Base-by-base conservation (phyloP, 371 early-diverging fungal genomes). In the Actinomortierella ambigua region DNA sequence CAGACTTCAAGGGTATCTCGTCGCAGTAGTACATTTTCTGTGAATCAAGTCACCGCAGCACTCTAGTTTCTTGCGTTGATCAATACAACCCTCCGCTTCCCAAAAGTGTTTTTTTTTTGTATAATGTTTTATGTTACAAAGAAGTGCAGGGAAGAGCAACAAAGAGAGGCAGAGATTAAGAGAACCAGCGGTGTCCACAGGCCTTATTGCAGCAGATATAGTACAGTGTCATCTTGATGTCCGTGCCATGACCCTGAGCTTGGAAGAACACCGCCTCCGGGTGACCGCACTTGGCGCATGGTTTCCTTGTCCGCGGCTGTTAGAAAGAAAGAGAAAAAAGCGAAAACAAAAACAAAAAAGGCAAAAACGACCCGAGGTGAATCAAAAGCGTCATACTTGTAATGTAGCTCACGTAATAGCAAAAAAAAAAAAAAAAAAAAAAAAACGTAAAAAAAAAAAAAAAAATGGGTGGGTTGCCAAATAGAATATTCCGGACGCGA, bases 191-290 rank as follows among this genome's bases (percentile, higher is more conserved):
- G 69, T 93, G 85, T 44, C 87, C 85, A 75, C 95, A 94, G 14
- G 70, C 78, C 44, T 71, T 81, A 67, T 88, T 90, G 57, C 88
- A 87, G 76, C 98, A 97, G n/a, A 94, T 93, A 70, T 94, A 96
- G 71, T 90, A 95, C 13, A 96, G 77, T 27, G 89, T 92, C 94
- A 99, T 96, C 42, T 92, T 92, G 3, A 93, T 89, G 59, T 99
- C 98, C 15, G 85, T 50, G n/a, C 66, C 55, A 28, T 46, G 54
- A 53, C 73, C 73, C 18, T 76, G 79, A 5, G 84, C 86, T 78
- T 97, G 96, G 81, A 95, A 98, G 75, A 91, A 96, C 17, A 98
- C 93, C 0, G 94, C 94, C 68, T 91, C 90, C 20, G 80, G 76
- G 50, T 88, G 63, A 11, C 79, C 82, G 79, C 99, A 99, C 54